Evolutionary conservation across 371 early-diverging fungal species (phyloP), one percentile per base, ranked within the genome.

Genomic region (Blakeslea trispora): DNA sequence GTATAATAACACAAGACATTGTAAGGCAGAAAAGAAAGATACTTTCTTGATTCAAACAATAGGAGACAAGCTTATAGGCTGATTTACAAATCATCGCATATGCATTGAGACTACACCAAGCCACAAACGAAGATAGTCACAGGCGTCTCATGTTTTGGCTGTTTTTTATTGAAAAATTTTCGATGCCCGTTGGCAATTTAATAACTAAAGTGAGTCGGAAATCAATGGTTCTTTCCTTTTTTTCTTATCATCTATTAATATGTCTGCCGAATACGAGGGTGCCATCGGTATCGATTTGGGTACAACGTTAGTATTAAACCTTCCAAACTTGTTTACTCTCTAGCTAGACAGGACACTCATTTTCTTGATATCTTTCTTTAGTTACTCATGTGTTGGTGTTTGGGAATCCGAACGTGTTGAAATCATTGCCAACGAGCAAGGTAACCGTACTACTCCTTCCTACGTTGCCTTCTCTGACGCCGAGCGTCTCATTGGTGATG

Each of bases 361-460:
- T 13, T 35, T 46, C 10, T 15, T 41, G 5, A 42, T 40, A 14
- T 14, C 84, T 50, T 84, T 91, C 63, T 91, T 90, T 50, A 94
- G 92, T 53, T 94, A 94, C 84, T 87, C 89, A 23, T 91, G 89
- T 71, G 87, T 87, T 61, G 85, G 86, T 68, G 81, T 90, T 28
- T 81, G 88, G 74, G 68, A 74, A 51, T 65, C 68, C 40, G 74
- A 74, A 28, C 68, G 74, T 59, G 82, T 82, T 48, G 85, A 84
- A 65, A 84, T 84, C 64, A 92, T 99, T 69, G 94, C 93, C 79
- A 97, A 98, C 83, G 83, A 91, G 49, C 93, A 95, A 72, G 98
- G 98, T 66, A 90, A 90, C 59, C 90, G 97, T 66, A 99, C 97
- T 41, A 98, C 98, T 13, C 99, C 99, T n/a, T 98, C 98, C 19